Percentiles rank a stretch among this genome's conserved stretches.
These are phyloP conservation scores for Puccinia horiana DNA, from an alignment of 1,284 basidiomycete species.

Conservation along the genomic window DNA sequence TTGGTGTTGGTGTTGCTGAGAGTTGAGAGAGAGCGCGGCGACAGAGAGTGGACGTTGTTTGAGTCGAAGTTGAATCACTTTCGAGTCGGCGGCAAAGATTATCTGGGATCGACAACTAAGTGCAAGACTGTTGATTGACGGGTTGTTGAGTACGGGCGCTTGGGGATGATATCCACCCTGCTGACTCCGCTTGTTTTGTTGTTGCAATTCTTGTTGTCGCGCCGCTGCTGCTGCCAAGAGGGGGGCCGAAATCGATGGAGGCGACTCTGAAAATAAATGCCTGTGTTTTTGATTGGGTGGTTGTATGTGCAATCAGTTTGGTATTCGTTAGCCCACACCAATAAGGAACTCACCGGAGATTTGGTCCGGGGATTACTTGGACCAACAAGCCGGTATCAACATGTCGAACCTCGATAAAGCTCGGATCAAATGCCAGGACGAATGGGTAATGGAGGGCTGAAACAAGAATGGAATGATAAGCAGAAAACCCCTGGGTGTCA, in stretches of 20 bases:
- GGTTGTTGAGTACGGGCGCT: constrained; percentile 13
- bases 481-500: constrained; percentile 29
- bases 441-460: constrained; percentile 93
- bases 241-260: constrained; percentile 67
- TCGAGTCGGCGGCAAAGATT: constrained; percentile 50
- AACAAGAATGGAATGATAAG: neutral
- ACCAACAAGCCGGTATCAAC: constrained; percentile 88
- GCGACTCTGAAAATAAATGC: constrained; percentile 88
- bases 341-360: constrained; percentile 51
- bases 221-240: constrained; percentile 39
- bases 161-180: neutral
- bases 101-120: constrained; percentile 50
- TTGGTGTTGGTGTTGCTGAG: neutral
- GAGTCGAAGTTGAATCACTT: constrained; percentile 22
- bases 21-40: constrained; percentile 35
- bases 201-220: constrained; percentile 11
- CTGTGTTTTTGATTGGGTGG: constrained; percentile 62
- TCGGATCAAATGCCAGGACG: constrained; percentile 93
- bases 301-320: constrained; percentile 42
- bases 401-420: constrained; percentile 93
- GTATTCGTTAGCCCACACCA: constrained; percentile 50
- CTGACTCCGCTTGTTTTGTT: constrained; percentile 3
- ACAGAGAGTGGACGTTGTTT: neutral
- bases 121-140: constrained; percentile 26
- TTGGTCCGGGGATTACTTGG: constrained; percentile 79